Percentiles rank a stretch among this genome's conserved stretches.
Evolutionary conservation across 1,284 basidiomycete genomes (phyloP).

Genomic region (Cryptococcus amylolentus): DNA sequence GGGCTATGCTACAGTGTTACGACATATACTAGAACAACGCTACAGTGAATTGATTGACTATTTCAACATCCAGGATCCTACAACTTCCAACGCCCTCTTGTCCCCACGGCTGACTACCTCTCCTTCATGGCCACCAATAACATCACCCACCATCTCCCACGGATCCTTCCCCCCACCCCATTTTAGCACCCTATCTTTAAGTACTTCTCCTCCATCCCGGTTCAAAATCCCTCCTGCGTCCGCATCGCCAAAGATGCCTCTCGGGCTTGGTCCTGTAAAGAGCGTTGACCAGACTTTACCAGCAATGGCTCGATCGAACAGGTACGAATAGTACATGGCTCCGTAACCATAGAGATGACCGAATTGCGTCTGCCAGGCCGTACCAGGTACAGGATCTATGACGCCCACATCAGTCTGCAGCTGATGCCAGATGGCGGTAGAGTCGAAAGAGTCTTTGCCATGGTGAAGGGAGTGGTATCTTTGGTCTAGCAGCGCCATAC

Average conservation of each 20-base stretch:
- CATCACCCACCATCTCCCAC: constrained; percentile 82
- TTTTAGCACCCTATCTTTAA: constrained; percentile 69
- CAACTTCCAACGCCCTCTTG: constrained; percentile 74
- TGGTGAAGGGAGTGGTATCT: constrained; percentile 67
- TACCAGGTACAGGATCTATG: constrained; percentile 75
- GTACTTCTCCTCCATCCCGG: constrained; percentile 68
- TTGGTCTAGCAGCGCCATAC: constrained; percentile 86
- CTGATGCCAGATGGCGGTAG: constrained; percentile 62
- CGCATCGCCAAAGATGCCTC: neutral
- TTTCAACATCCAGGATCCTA: constrained; percentile 67
- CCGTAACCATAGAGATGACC: constrained; percentile 94
- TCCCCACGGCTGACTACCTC: constrained; percentile 57
- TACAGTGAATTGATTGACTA: constrained; percentile 21
- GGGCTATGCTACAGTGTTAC: neutral
- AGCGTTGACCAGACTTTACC: constrained; percentile 77
- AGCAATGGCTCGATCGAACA: constrained; percentile 93
- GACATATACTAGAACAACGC: constrained; percentile 54
- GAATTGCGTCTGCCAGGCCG: constrained; percentile 91
- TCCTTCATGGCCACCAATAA: constrained; percentile 56
- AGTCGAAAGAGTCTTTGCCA: constrained; percentile 57
- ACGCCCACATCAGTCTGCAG: constrained; percentile 67
- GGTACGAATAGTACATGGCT: constrained; percentile 94
- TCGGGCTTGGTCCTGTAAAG: constrained; percentile 52
- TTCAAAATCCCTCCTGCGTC: constrained; percentile 58
- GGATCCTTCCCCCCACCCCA: constrained; percentile 89